Evolutionary conservation across 1,139 yeast species (phyloP).

Genomic region (Candida sanyaensis): DNA sequence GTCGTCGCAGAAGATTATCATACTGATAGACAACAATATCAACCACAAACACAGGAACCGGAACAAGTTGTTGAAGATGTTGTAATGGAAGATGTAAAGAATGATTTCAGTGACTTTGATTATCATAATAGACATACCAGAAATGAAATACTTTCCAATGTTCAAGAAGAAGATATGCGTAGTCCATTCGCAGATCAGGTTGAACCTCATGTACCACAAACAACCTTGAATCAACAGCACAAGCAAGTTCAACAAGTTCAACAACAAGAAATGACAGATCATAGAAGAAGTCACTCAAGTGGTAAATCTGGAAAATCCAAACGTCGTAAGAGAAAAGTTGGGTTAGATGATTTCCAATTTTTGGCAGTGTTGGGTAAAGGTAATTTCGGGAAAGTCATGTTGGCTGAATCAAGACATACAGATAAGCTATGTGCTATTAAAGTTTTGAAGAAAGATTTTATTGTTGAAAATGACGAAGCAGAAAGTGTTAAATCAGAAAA

Average conservation of each 20-base stretch:
- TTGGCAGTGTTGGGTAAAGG: slow-evolving; percentile 96
- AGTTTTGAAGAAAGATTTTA: slow-evolving; percentile 91
- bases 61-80: slow-evolving; percentile 3
- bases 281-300: slow-evolving; percentile 3
- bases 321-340: slow-evolving; percentile 67
- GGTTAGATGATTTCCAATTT: slow-evolving; percentile 91
- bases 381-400: slow-evolving; percentile 96
- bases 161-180: slow-evolving; percentile 6
- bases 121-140: slow-evolving; percentile 25
- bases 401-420: slow-evolving; percentile 87
- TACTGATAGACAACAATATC: slow-evolving; percentile 7
- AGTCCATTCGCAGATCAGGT: slow-evolving; percentile 13
- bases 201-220: slow-evolving; percentile 2
- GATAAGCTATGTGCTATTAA: slow-evolving; percentile 87
- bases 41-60: slow-evolving; percentile 5
- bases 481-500: slow-evolving; percentile 94
- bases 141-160: slow-evolving; percentile 19
- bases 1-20: slow-evolving; percentile 2
- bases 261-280: slow-evolving; percentile 7
- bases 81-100: slow-evolving; percentile 13
- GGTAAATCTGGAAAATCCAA: slow-evolving; percentile 22
- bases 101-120: slow-evolving; percentile 31
- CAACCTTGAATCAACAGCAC: slow-evolving; percentile 2
- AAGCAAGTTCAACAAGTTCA: slow-evolving; percentile 8
- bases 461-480: slow-evolving; percentile 93